These are phyloP conservation scores for Ceratocystis lukuohia DNA, from an alignment of 2,329 filamentous ascomycete species.

Conservation along the genomic window DNA sequence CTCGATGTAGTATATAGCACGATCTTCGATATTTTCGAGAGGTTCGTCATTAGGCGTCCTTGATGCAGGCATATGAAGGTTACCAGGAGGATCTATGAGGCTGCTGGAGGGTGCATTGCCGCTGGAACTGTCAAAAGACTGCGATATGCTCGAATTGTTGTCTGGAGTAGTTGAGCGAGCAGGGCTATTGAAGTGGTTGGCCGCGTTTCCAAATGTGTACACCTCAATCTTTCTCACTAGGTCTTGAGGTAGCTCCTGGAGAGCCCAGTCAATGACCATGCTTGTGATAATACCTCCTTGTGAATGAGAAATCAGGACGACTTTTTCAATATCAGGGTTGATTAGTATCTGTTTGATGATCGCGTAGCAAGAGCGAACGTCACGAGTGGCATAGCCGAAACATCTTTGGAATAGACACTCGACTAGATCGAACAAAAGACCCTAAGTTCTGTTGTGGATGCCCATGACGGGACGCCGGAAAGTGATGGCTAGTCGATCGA, in stretches of 20 bases:
- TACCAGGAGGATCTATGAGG: not conserved
- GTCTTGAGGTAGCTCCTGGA: constrained; percentile 55
- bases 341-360: constrained; percentile 51
- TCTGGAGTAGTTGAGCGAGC: constrained; percentile 6
- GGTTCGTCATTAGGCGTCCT: not conserved
- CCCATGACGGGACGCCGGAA: constrained; percentile 59
- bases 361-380: constrained; percentile 49
- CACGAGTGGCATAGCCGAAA: constrained; percentile 56
- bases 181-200: constrained; percentile 73
- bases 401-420: constrained; percentile 67
- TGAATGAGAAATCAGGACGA: constrained; percentile 62
- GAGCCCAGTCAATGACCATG: constrained; percentile 61
- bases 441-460: constrained; percentile 62
- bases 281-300: constrained; percentile 65
- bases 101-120: not conserved
- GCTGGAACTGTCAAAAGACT: not conserved
- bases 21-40: constrained; percentile 24
- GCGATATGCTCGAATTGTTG: not conserved
- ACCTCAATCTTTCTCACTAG: constrained; percentile 58
- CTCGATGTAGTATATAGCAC: constrained; percentile 57
- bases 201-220: constrained; percentile 64
- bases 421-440: constrained; percentile 62
- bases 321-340: constrained; percentile 48
- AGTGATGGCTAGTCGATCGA: constrained; percentile 57
- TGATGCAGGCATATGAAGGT: not conserved